phyloP scores from a whole-genome alignment of 306 rosid genomes.

The Sesbania bispinosa region DNA sequence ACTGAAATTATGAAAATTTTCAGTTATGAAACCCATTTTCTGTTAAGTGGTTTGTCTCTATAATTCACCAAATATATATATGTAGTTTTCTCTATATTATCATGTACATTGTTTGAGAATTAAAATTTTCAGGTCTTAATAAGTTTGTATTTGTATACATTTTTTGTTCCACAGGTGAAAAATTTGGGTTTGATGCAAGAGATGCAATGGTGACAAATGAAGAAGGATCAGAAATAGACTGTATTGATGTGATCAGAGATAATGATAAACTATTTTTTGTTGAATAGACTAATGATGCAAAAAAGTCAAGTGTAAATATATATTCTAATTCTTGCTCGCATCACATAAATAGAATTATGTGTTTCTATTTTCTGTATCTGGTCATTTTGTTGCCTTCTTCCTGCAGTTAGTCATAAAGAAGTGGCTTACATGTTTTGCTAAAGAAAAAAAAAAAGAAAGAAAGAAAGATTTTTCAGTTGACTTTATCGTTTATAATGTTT shows the following conservation, averaged over 20 bases:
- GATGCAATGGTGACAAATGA: conserved; percentile 56
- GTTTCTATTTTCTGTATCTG: background rate
- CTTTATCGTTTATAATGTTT: no score
- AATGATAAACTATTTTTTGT: conserved; percentile 68
- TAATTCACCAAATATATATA: background rate
- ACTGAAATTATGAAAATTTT: background rate
- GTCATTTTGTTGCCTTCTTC: background rate
- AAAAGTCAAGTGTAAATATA: conserved; percentile 18
- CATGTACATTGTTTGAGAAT: background rate
- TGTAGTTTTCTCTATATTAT: background rate
- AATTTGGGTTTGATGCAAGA: conserved; percentile 55
- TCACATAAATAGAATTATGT: background rate
- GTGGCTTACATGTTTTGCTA: background rate
- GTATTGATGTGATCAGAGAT: conserved; percentile 78
- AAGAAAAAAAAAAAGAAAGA: background rate
- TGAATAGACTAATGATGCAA: conserved; percentile 28
- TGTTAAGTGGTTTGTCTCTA: background rate
- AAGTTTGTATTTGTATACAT: background rate
- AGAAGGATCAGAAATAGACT: conserved; percentile 77
- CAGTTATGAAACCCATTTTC: background rate
- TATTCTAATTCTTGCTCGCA: background rate
- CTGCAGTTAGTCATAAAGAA: background rate
- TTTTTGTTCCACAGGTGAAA: conserved; percentile 52
- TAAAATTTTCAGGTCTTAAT: background rate
- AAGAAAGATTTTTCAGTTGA: background rate